Evolutionary conservation across 306 rosid genomes (phyloP), one percentile per base, ranked within the genome.

Genomic region (Prosopis cineraria): DNA sequence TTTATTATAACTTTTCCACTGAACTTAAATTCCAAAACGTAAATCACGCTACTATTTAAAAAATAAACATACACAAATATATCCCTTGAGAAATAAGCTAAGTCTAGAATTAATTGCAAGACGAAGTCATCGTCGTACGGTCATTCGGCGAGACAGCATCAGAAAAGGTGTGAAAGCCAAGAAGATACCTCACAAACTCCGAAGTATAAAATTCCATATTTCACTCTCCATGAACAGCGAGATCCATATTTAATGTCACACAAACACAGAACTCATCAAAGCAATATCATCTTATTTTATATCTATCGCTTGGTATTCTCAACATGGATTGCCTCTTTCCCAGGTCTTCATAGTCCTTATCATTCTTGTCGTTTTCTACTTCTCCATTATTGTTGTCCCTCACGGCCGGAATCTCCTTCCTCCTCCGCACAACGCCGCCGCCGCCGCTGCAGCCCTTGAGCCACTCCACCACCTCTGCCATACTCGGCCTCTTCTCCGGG

Each of bases 401-500:
- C 19, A 80, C 30, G 31, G 6, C 24, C 34, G 73, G 39, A 9
- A 66, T 70, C 68, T 74, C 79, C 22, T 77, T 27, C 17, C 72
- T 80, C 75, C 62, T 77, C 69, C 68, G 63, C 47, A 67, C 68
- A 6, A 66, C 33, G 2, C 63, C 44, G 14, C 67, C 82, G 10
- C 56, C 56, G 0, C 27, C 5, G 4, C 12, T 8, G n/a, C n/a
- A n/a, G 30, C 33, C 36, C 44, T 85, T 89, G 5, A 93, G 91
- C 94, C 87, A 88, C 22, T 81, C 85, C 68, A 81, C 91, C 36
- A 93, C 91, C 44, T 88, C 83, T 11, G 11, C 67, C 94, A 93
- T 91, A 56, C 78, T 85, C 0, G 98, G 96, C 56, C 89, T 59
- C 74, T 68, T 86, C 52, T 89, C 89, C 0, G 90, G 86, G 63